These are phyloP conservation scores for Phlebiopsis flavidoalba DNA, from an alignment of 768 basidiomycete species.

Conservation along the genomic window DNA sequence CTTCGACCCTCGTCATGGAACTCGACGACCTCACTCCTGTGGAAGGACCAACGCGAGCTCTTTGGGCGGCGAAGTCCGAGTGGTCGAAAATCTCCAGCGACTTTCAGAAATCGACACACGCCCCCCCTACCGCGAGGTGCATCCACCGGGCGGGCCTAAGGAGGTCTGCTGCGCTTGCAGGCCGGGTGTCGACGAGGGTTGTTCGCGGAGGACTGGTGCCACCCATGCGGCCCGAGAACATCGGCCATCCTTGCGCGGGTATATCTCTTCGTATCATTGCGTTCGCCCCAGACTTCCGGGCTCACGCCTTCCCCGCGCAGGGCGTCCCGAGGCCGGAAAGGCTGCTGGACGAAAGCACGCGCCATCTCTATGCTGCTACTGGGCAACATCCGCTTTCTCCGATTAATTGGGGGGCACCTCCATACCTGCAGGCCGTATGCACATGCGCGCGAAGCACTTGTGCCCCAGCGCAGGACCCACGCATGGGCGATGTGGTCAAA, in stretches of 20 bases:
- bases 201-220: conserved; percentile 64
- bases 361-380: conserved; percentile 55
- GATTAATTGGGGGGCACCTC: conserved; percentile 74
- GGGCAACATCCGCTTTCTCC: conserved; percentile 52
- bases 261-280: conserved; percentile 57
- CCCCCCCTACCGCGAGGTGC: conserved; percentile 96
- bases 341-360: conserved; percentile 41
- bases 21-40: conserved; percentile 50
- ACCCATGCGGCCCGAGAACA: conserved; percentile 67
- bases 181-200: conserved; percentile 88
- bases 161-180: conserved; percentile 80
- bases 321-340: conserved; percentile 13
- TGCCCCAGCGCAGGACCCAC: too few relatives aligned
- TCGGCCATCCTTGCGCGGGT: conserved; percentile 78
- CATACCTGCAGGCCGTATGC: conserved; percentile 73
- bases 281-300: conserved; percentile 35
- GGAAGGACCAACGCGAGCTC: conserved; percentile 43
- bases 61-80: conserved; percentile 45
- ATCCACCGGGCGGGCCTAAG: conserved; percentile 91
- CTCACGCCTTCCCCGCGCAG: conserved; percentile 13
- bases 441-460: conserved; percentile 68
- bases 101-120: too few relatives aligned
- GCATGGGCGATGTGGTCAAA: conserved; percentile 15
- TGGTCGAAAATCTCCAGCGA: conserved; percentile 65
- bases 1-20: conserved; percentile 3